phyloP scores from a whole-genome alignment of 192 early-diverging fungal species.

The Coemansia sp. region DNA sequence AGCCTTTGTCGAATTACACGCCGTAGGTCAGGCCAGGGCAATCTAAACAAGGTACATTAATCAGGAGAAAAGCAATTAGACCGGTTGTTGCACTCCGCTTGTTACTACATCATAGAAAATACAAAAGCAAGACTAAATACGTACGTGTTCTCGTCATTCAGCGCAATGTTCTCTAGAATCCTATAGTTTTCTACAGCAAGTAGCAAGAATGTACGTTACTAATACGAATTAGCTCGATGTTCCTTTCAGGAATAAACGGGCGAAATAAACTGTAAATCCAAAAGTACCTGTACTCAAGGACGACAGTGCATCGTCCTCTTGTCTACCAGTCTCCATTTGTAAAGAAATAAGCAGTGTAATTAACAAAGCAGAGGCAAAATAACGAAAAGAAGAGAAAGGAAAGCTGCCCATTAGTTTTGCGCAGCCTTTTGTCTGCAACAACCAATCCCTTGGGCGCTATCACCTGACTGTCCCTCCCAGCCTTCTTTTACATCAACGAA shows the following conservation, averaged over 20 bases:
- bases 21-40: slow-evolving; percentile 42
- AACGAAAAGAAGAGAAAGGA: background rate
- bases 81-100: background rate
- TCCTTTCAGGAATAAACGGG: too few relatives aligned
- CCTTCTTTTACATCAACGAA: too few relatives aligned
- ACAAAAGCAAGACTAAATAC: too few relatives aligned
- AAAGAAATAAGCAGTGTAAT: background rate
- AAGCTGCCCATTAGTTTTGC: too few relatives aligned
- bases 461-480: too few relatives aligned
- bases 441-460: too few relatives aligned
- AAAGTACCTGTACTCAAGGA: slow-evolving; percentile 6
- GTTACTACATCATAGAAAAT: background rate
- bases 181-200: slow-evolving; percentile 29
- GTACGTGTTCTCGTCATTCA: slow-evolving; percentile 44
- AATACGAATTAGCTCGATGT: background rate
- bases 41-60: too few relatives aligned
- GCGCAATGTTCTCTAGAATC: slow-evolving; percentile 36
- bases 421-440: too few relatives aligned
- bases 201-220: background rate
- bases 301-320: slow-evolving; percentile 4
- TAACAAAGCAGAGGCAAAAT: background rate
- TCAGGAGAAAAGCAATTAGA: background rate
- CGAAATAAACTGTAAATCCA: too few relatives aligned
- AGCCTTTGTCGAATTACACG: slow-evolving; percentile 41
- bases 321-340: slow-evolving; percentile 9